These are phyloP conservation scores for Lactarius akahatsu DNA, from an alignment of 768 basidiomycete genomes.

Conservation along the genomic window DNA sequence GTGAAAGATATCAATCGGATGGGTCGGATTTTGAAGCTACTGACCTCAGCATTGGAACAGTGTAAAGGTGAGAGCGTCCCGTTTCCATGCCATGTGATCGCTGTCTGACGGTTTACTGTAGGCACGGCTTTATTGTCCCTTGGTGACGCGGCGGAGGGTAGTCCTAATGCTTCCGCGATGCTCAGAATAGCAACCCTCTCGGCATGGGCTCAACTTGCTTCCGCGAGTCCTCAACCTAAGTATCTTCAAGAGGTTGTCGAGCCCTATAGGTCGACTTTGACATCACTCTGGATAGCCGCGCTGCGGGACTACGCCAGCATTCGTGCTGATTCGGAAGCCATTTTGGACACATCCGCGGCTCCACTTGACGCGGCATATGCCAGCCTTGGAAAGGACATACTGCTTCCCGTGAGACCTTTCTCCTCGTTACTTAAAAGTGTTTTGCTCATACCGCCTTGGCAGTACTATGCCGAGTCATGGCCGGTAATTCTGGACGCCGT, in stretches of 20 bases:
- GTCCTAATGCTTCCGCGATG: slow-evolving; percentile 95
- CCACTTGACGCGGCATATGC: slow-evolving; percentile 81
- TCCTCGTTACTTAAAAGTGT: neutral
- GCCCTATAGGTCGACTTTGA: slow-evolving; percentile 72
- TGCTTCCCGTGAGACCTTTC: slow-evolving; percentile 70
- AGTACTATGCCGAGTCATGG: slow-evolving; percentile 92
- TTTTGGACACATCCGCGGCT: slow-evolving; percentile 71
- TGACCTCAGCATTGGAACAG: slow-evolving; percentile 86
- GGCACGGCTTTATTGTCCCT: slow-evolving; percentile 82
- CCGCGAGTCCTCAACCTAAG: slow-evolving; percentile 66
- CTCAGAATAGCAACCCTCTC: slow-evolving; percentile 87
- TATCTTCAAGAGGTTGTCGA: slow-evolving; percentile 82
- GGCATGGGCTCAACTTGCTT: slow-evolving; percentile 92
- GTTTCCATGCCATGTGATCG: neutral
- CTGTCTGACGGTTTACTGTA: slow-evolving; percentile 35
- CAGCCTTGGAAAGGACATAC: slow-evolving; percentile 85
- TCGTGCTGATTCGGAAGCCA: slow-evolving; percentile 82
- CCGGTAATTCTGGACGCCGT: slow-evolving; percentile 81
- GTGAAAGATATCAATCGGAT: slow-evolving; percentile 87
- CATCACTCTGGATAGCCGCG: slow-evolving; percentile 83
- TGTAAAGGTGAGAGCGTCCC: slow-evolving; percentile 63
- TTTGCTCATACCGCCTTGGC: slow-evolving; percentile 20
- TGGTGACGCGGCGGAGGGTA: slow-evolving; percentile 82
- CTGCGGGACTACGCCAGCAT: slow-evolving; percentile 92
- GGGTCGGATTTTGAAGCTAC: slow-evolving; percentile 89